These are phyloP conservation scores for Suillus variegatus DNA, from an alignment of 768 basidiomycete species.

Conservation along the genomic window DNA sequence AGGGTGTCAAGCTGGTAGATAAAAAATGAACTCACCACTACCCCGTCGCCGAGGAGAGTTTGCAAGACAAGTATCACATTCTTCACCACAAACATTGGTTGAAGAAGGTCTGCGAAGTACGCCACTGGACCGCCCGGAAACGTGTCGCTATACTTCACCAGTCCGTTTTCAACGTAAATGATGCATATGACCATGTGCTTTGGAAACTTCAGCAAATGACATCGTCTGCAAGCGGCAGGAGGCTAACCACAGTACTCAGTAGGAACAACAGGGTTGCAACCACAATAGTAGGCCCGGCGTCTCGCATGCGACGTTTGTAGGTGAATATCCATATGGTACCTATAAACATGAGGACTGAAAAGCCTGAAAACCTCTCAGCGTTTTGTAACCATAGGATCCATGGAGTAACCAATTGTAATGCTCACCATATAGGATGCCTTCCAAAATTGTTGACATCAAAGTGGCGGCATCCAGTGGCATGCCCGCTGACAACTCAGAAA, in stretches of 20 bases:
- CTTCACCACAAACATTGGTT: conserved; percentile 25
- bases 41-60: conserved; percentile 7
- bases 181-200: conserved; percentile 15
- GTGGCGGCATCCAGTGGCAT: background rate
- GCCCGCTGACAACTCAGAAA: background rate
- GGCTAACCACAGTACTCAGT: background rate
- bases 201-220: background rate
- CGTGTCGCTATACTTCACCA: conserved; percentile 20
- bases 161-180: conserved; percentile 17
- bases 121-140: conserved; percentile 23
- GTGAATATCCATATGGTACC: background rate
- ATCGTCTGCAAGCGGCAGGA: background rate
- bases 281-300: background rate
- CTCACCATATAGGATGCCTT: background rate
- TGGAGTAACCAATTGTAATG: background rate
- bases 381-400: background rate
- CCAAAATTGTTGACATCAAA: background rate
- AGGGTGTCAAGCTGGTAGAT: background rate
- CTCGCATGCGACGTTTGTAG: background rate
- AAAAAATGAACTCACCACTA: background rate
- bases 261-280: background rate
- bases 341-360: background rate
- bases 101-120: conserved; percentile 21
- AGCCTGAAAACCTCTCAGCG: background rate
- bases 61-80: conserved; percentile 19